These are phyloP conservation scores for Heterobasidion parviporum DNA, from an alignment of 1,284 basidiomycete species.

Conservation along the genomic window DNA sequence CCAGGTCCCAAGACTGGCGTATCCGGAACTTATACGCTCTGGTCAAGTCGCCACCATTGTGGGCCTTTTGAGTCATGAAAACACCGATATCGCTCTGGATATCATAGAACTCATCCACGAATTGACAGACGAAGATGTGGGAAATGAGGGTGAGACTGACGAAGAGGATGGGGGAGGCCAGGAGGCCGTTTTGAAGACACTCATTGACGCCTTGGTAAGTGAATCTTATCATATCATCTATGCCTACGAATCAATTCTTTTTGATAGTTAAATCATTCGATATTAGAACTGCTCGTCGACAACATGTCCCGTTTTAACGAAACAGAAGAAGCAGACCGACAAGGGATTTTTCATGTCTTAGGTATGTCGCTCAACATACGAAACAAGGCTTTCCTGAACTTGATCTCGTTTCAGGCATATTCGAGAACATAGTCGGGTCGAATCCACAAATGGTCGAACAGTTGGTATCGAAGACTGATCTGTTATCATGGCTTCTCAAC, in stretches of 20 bases:
- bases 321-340: conserved; percentile 78
- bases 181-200: conserved; percentile 61
- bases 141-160: conserved; percentile 64
- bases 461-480: conserved; percentile 65
- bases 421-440: conserved; percentile 89
- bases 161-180: conserved; percentile 46
- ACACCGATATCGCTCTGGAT: conserved; percentile 89
- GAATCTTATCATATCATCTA: background rate
- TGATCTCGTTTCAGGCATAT: conserved; percentile 53
- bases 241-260: background rate
- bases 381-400: background rate
- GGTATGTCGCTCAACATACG: conserved; percentile 31
- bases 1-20: conserved; percentile 77
- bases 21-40: conserved; percentile 82
- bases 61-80: conserved; percentile 87
- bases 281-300: conserved; percentile 85
- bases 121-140: conserved; percentile 93
- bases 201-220: conserved; percentile 70
- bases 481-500: conserved; percentile 75
- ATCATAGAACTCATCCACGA: conserved; percentile 89
- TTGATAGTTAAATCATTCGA: conserved; percentile 66
- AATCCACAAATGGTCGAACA: conserved; percentile 66
- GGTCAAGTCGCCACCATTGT: conserved; percentile 66
- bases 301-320: conserved; percentile 82
- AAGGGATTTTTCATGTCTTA: conserved; percentile 89